These are phyloP conservation scores for Globisporangium viniferum DNA, from an alignment of 352 stramenopile species.

Conservation along the genomic window DNA sequence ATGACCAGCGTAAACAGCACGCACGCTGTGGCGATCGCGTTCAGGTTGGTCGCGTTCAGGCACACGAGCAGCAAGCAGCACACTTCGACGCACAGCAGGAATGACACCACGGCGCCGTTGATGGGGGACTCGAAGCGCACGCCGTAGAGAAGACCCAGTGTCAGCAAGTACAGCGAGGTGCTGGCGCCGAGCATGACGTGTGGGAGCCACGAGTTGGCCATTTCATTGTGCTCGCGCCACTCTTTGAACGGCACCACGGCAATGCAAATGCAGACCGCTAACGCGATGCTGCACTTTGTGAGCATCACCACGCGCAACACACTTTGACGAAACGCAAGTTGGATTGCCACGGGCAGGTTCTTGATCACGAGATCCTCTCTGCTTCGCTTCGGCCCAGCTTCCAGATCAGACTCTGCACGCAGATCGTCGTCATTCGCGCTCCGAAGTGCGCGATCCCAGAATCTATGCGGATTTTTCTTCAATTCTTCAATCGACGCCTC, in stretches of 20 bases:
- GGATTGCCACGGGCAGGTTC: conserved; percentile 6
- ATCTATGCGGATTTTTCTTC: neutral
- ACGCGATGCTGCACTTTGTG: neutral
- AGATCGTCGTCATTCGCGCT: neutral
- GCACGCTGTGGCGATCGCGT: neutral
- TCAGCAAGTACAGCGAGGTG: conserved; percentile 13
- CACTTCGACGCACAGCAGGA: conserved; percentile 15
- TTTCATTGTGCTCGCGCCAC: conserved; percentile 4
- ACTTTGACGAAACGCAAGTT: conserved; percentile 22
- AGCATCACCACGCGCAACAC: conserved; percentile 13
- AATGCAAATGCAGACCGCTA: neutral
- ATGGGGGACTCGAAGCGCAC: conserved; percentile 18
- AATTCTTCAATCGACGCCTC: neutral
- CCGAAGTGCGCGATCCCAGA: neutral
- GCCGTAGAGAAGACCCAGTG: conserved; percentile 19
- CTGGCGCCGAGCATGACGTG: conserved; percentile 1
- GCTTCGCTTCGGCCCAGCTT: neutral
- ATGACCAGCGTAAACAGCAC: conserved; percentile 1
- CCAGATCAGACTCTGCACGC: neutral
- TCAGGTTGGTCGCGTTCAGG: neutral
- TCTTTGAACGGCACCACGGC: conserved; percentile 3
- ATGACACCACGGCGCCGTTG: conserved; percentile 13
- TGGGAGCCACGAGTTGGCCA: neutral
- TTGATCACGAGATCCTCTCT: conserved; percentile 13
- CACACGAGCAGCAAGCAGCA: conserved; percentile 3